Conservation (phyloP, 768 basidiomycete genomes). For the Russula foetens region DNA sequence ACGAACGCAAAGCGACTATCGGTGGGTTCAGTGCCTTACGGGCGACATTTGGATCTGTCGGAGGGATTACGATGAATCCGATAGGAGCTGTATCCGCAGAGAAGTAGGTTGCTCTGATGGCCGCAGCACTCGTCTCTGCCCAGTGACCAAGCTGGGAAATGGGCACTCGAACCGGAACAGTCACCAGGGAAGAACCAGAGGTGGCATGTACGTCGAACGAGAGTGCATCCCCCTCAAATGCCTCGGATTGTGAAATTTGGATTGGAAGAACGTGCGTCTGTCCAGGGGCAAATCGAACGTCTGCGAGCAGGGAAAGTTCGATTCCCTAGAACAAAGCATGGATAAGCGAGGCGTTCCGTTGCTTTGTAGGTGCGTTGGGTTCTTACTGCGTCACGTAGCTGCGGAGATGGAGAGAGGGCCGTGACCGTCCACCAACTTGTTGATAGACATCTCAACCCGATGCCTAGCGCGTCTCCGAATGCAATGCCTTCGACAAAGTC, state of each 20-base stretch:
- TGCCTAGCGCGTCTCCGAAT: conserved; percentile 62
- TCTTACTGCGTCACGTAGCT: background rate
- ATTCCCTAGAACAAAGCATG: conserved; percentile 4
- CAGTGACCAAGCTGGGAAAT: conserved; percentile 39
- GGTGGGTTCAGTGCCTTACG: conserved; percentile 34
- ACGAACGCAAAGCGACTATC: conserved; percentile 49
- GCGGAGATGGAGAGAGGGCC: conserved; percentile 19
- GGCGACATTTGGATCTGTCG: conserved; percentile 29
- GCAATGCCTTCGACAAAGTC: conserved; percentile 71
- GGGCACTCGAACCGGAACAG: conserved; percentile 34
- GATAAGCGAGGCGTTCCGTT: background rate
- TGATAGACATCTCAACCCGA: conserved; percentile 48
- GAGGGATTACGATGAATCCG: conserved; percentile 51
- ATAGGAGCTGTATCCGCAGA: conserved; percentile 47
- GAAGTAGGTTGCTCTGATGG: conserved; percentile 51
- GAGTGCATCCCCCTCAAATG: conserved; percentile 32
- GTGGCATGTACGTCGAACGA: conserved; percentile 32
- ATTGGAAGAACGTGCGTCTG: conserved; percentile 45
- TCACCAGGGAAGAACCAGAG: conserved; percentile 13
- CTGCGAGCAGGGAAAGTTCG: background rate
- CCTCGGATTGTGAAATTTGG: conserved; percentile 33
- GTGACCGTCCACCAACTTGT: conserved; percentile 46
- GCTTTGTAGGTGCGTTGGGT: conserved; percentile 4
- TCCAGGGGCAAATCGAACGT: conserved; percentile 1
- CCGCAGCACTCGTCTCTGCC: conserved; percentile 23